Base-by-base conservation (phyloP, 202 grass and related monocot genomes). In the Digitaria exilis region DNA sequence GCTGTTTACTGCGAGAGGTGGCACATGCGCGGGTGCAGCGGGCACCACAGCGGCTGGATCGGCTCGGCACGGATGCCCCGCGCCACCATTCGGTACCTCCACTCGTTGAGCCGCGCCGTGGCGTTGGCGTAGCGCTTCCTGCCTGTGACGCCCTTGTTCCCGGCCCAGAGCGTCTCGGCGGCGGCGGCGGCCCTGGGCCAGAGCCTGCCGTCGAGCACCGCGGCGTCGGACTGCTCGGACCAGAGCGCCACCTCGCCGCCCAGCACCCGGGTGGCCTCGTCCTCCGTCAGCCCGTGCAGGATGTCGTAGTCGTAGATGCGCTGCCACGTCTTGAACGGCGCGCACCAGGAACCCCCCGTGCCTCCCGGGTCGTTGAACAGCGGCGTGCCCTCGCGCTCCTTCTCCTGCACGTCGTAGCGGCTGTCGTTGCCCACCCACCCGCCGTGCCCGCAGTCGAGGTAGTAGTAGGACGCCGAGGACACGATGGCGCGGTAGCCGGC, bases 281-380 rank as follows among this genome's bases (percentile, higher is more conserved):
- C 84, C 69, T 89, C 85, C 21, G 84, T 98, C 0, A 98, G 88
- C 57, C 92, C 92, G 89, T 98, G 81, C 60, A 94, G 86, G 85
- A 98, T 93, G 89, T 98, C 96, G 77, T 94, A 97, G 88, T 94
- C 92, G 78, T 97, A 97, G 19, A 97, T 69, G 80, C 95, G 90
- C 81, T 97, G 95, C 95, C 95, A 97, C 15, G 90, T 86, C 84
- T 94, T 97, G 92, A 89, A 94, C 1, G 95, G 95, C 43, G 92
- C 90, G 85, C 95, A 94, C 95, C 95, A 97, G 2, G 90, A 94
- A 55, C 95, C 95, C 22, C 95, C 95, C 58, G 83, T 87, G 50
- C 92, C 96, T 4, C 96, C 96, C 2, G 87, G 88, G 83, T 95
- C 89, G 86, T 98, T 98, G 88, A 95, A 98, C n/a, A 77, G n/a